phyloP scores from a whole-genome alignment of 768 basidiomycete species.

The Boletus reticulatus region DNA sequence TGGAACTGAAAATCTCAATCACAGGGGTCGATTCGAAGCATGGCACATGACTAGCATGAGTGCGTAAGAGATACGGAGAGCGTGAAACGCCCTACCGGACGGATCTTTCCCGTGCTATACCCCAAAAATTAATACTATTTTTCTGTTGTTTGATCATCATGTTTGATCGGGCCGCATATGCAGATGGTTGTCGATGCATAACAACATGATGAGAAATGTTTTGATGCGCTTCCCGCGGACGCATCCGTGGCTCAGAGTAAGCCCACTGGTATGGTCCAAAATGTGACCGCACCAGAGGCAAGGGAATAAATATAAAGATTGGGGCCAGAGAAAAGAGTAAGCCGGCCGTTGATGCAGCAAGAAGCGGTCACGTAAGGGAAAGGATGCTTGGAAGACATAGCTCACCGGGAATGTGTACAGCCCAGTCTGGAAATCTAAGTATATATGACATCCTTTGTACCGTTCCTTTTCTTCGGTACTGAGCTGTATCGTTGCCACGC shows the following conservation, averaged over 20 bases:
- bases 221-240: neutral
- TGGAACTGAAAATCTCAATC: neutral
- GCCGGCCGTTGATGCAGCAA: no score
- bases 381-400: neutral
- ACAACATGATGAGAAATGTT: neutral
- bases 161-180: neutral
- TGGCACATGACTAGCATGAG: neutral
- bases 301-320: no score
- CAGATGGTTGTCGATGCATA: neutral
- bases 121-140: neutral
- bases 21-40: neutral
- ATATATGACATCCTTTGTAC: conserved; percentile 65
- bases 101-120: conserved; percentile 25
- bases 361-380: neutral
- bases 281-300: no score
- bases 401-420: conserved; percentile 85
- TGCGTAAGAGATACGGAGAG: neutral
- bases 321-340: no score
- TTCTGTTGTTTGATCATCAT: neutral
- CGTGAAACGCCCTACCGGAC: conserved; percentile 13
- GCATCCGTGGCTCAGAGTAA: neutral
- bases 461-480: conserved; percentile 58
- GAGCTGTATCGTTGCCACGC: conserved; percentile 76
- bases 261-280: neutral
- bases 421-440: conserved; percentile 69